Evolutionary conservation across 805 yeast species (phyloP).

Genomic region (Zygoascus biomembranicola): DNA sequence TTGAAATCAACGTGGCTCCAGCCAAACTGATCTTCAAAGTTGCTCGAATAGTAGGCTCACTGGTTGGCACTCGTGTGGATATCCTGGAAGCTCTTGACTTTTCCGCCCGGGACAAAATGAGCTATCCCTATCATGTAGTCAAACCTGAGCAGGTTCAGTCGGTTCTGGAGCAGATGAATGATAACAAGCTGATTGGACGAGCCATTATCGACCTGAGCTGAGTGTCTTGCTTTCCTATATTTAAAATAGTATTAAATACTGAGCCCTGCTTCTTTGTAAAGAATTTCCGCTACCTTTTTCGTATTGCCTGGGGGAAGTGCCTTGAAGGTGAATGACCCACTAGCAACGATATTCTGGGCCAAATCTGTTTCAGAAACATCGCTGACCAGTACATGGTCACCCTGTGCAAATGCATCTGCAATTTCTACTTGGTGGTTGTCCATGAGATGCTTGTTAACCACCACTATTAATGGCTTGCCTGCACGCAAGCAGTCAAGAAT

Average conservation of each 20-base stretch:
- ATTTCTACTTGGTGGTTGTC: slow-evolving; percentile 81
- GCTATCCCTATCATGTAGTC: slow-evolving; percentile 13
- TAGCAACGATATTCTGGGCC: not conserved
- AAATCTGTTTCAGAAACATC: slow-evolving; percentile 1
- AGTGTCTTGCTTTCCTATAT: not conserved
- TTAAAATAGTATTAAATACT: not conserved
- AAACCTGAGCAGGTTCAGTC: slow-evolving; percentile 9
- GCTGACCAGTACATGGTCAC: slow-evolving; percentile 5
- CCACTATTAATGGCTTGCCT: slow-evolving; percentile 53
- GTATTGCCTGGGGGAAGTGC: slow-evolving; percentile 13
- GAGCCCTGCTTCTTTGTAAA: slow-evolving; percentile 15
- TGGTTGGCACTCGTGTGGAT: slow-evolving; percentile 22
- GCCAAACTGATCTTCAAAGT: slow-evolving; percentile 9
- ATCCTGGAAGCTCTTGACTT: slow-evolving; percentile 20
- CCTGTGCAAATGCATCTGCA: slow-evolving; percentile 44
- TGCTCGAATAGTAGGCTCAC: slow-evolving; percentile 17
- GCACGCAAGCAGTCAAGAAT: slow-evolving; percentile 66
- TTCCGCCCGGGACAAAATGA: slow-evolving; percentile 16
- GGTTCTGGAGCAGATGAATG: slow-evolving; percentile 14
- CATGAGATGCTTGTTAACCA: slow-evolving; percentile 66
- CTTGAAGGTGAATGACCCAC: slow-evolving; percentile 5
- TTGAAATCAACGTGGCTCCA: slow-evolving; percentile 13
- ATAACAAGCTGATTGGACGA: slow-evolving; percentile 19
- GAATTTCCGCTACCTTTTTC: slow-evolving; percentile 11
- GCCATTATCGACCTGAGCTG: slow-evolving; percentile 16